Percentiles rank a stretch among this genome's conserved stretches.
Conservation (phyloP, 176 grass and related monocot species). For the Oryza coarctata region DNA sequence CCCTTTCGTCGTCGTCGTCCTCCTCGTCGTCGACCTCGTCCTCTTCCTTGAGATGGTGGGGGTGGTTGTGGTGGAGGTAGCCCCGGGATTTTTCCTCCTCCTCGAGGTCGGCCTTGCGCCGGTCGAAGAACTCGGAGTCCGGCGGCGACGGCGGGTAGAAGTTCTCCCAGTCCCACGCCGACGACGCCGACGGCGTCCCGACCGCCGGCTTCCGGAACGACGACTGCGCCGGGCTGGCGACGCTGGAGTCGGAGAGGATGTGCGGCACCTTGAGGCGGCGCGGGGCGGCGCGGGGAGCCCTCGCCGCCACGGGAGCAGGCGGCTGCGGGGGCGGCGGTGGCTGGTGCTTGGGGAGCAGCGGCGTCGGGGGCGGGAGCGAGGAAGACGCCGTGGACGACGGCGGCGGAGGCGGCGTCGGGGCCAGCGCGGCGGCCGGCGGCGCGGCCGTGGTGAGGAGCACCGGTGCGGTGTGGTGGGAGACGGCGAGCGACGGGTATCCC, state of each 20-base stretch:
- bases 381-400: constrained; percentile 25
- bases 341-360: constrained; percentile 40
- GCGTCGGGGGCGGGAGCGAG: constrained; percentile 31
- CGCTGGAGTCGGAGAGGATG: constrained; percentile 55
- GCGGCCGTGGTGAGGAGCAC: constrained; percentile 63
- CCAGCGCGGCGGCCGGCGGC: not conserved
- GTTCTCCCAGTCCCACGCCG: constrained; percentile 96
- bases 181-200: constrained; percentile 84
- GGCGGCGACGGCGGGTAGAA: constrained; percentile 92
- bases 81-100: constrained; percentile 43
- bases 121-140: constrained; percentile 89
- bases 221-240: constrained; percentile 54
- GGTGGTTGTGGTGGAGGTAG: constrained; percentile 31
- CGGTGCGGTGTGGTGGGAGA: constrained; percentile 79
- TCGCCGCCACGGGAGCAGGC: constrained; percentile 32
- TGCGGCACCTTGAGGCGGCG: constrained; percentile 60
- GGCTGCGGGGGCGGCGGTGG: constrained; percentile 9
- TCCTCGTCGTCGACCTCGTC: constrained; percentile 53
- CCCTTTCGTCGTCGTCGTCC: constrained; percentile 26
- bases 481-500: constrained; percentile 74
- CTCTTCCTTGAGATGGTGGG: constrained; percentile 54
- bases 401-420: constrained; percentile 11
- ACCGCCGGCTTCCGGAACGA: constrained; percentile 45
- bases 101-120: constrained; percentile 72
- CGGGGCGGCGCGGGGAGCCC: constrained; percentile 17